Evolutionary conservation across 75 land plant genomes (phyloP), one percentile per base, ranked within the genome.

Genomic region (Cupressus sempervirens): DNA sequence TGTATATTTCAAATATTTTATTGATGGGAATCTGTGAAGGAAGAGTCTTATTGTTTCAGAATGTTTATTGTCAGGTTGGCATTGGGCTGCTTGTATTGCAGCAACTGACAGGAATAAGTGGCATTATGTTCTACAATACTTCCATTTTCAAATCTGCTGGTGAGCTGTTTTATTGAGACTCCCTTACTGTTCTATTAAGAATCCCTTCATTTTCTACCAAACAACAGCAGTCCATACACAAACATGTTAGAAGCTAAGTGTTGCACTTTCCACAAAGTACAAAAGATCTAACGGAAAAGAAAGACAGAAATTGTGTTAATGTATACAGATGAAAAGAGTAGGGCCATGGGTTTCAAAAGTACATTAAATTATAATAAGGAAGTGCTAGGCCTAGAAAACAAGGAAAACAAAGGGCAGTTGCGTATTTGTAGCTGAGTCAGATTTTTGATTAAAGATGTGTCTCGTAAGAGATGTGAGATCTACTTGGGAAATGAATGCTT

Each of bases 111-210:
- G 99, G 99, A 82, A 91, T 96, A 52, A 97, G 93, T 87, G 99
- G 91, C n/a, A 87, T 97, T 84, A 80, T 97, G 85, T 94, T 96
- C 85, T 97, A 96, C 87, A 89, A 95, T 8, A 92, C 91, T 56
- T 90, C 89, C 81, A 97, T 97, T 74, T 97, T 97, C 87, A 65
- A 87, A 89, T 30, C 94, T 85, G 98, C 99, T 86, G 99, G 99
- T 96, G 85, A 88, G 89, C 62, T 79, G 5, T 79, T 79, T 45
- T 12, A 1, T n/a, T 43, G 45, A 26, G n/a, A n/a, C 50, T 79
- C 45, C 14, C 50, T 38, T 38, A 38, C 62, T 79, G 5, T 79
- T 79, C n/a, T 12, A 1, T n/a, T 43, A 79, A 26, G n/a, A n/a
- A 30, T 79, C 45, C 14, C 50, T 45, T 79, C n/a, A 11, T n/a